These are phyloP conservation scores for Phialocephala sp. DNA, from an alignment of 2,329 filamentous ascomycete species.

Conservation along the genomic window DNA sequence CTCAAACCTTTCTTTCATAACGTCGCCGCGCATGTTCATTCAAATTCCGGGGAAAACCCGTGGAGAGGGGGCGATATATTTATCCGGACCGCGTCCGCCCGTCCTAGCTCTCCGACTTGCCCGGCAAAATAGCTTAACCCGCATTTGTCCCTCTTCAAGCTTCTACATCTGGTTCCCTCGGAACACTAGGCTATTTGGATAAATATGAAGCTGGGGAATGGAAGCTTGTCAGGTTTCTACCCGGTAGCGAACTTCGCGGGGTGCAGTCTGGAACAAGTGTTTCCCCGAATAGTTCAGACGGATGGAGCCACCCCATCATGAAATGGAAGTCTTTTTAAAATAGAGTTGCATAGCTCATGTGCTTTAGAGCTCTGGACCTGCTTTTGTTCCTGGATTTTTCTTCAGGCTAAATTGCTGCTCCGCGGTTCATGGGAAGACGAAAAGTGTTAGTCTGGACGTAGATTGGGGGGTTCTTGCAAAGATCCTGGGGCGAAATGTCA, in stretches of 20 bases:
- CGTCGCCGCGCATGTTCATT: neutral
- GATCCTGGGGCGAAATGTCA: neutral
- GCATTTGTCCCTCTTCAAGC: neutral
- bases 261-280: constrained; percentile 7
- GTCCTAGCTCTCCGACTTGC: constrained; percentile 1
- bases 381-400: constrained; percentile 10
- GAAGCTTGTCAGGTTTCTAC: neutral
- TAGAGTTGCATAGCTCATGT: neutral
- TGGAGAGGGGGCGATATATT: constrained; percentile 4
- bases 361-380: neutral
- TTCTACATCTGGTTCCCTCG: neutral
- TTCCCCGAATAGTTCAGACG: constrained; percentile 1
- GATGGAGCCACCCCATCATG: neutral
- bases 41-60: neutral
- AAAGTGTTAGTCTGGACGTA: neutral
- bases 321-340: neutral
- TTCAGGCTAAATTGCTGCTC: constrained; percentile 5
- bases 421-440: neutral
- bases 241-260: constrained; percentile 7
- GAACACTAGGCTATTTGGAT: neutral
- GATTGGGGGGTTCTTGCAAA: neutral
- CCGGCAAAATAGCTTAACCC: constrained; percentile 5
- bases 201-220: constrained; percentile 8
- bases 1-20: neutral
- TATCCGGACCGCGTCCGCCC: constrained; percentile 8